These are phyloP conservation scores for Pestalotiopsis sp. DNA, from an alignment of 2,329 filamentous ascomycete genomes.

Conservation along the genomic window DNA sequence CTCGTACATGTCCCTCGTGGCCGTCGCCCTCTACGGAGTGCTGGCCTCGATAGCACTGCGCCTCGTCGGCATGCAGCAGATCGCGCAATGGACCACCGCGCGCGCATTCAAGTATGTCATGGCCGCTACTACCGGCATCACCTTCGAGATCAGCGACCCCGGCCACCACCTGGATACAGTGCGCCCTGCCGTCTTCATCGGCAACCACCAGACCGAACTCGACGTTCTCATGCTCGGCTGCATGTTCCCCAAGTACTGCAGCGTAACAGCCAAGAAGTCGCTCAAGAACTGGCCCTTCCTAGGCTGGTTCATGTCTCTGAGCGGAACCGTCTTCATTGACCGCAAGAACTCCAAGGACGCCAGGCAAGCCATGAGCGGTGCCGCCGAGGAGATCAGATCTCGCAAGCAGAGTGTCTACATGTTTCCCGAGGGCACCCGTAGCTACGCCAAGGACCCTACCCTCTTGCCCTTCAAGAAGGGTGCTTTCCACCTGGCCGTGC, in stretches of 20 bases:
- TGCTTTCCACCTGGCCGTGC: slow-evolving; percentile 92
- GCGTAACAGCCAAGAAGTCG: slow-evolving; percentile 88
- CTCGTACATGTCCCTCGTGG: slow-evolving; percentile 64
- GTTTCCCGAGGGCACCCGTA: slow-evolving; percentile 91
- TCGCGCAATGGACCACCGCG: slow-evolving; percentile 84
- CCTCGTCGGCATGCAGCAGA: slow-evolving; percentile 70
- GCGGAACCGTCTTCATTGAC: slow-evolving; percentile 93
- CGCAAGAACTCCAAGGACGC: slow-evolving; percentile 83
- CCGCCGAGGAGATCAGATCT: slow-evolving; percentile 76
- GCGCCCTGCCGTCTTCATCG: slow-evolving; percentile 87
- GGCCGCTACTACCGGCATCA: slow-evolving; percentile 74
- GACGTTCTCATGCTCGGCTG: slow-evolving; percentile 89
- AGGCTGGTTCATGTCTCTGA: slow-evolving; percentile 92
- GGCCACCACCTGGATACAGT: slow-evolving; percentile 62
- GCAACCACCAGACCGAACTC: slow-evolving; percentile 95
- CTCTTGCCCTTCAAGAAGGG: slow-evolving; percentile 99
- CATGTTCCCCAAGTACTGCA: slow-evolving; percentile 90
- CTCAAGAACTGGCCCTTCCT: slow-evolving; percentile 81
- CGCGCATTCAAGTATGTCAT: slow-evolving; percentile 82
- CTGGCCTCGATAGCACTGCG: slow-evolving; percentile 73
- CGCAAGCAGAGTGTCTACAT: slow-evolving; percentile 80
- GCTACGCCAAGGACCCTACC: slow-evolving; percentile 79
- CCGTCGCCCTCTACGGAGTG: slow-evolving; percentile 73
- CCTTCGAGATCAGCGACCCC: slow-evolving; percentile 74
- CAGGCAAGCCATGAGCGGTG: slow-evolving; percentile 81